A percentile compares a stretch with the other conserved stretches of the same genome.
These are phyloP conservation scores for Passalora sequoiae DNA, from an alignment of 2,329 filamentous ascomycete species.

Conservation along the genomic window DNA sequence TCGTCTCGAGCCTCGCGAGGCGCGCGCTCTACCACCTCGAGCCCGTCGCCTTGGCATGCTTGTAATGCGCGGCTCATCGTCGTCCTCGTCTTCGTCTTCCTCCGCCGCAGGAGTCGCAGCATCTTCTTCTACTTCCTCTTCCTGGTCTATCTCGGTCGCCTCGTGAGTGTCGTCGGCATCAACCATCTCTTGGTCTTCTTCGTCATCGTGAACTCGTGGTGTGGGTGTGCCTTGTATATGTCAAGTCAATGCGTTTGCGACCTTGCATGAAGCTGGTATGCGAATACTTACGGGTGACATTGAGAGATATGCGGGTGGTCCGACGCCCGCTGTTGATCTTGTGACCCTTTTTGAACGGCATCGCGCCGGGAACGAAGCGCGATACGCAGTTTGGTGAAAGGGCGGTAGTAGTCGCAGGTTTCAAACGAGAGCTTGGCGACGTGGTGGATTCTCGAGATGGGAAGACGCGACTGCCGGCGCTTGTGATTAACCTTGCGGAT, in stretches of 20 bases:
- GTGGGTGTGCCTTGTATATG: conserved; percentile 23
- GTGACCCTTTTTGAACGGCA: conserved; percentile 29
- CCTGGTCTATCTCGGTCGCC: conserved; percentile 22
- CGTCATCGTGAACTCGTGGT: conserved; percentile 22
- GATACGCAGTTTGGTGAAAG: conserved; percentile 5
- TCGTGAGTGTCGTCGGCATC: conserved; percentile 25
- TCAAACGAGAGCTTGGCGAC: neutral
- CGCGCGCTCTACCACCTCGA: conserved; percentile 26
- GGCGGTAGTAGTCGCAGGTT: neutral
- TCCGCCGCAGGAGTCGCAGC: conserved; percentile 24
- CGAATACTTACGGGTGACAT: conserved; percentile 15
- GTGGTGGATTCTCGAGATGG: neutral
- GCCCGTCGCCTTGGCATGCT: conserved; percentile 38
- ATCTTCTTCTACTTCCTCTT: conserved; percentile 24
- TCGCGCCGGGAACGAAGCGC: conserved; percentile 4
- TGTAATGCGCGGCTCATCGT: conserved; percentile 30
- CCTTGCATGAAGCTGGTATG: conserved; percentile 7
- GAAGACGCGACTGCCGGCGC: neutral
- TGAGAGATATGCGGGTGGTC: conserved; percentile 21
- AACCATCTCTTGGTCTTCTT: conserved; percentile 31
- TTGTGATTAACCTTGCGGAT: no score
- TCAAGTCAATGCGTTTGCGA: neutral
- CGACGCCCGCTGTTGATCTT: conserved; percentile 23
- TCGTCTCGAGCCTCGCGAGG: conserved; percentile 32
- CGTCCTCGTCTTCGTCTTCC: conserved; percentile 30